Conservation (phyloP, 108 stramenopile genomes). For the Aurantiochytrium sp. region DNA sequence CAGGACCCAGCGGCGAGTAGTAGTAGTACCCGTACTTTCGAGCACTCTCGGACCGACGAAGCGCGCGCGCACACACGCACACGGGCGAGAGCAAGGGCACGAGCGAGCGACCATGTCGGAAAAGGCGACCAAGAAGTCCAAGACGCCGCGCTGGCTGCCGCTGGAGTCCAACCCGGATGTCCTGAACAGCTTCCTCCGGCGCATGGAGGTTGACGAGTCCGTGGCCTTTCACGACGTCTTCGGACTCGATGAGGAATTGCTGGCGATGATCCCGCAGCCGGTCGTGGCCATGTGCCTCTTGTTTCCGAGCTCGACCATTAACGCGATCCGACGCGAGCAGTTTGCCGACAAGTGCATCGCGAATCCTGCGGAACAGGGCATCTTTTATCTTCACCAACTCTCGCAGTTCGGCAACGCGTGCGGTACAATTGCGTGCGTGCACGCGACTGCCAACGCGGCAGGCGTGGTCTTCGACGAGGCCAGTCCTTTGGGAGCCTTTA, state of each 20-base stretch:
- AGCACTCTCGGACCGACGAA: too few species aligned
- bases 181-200: constrained; percentile 6
- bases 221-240: constrained; percentile 16
- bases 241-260: constrained; percentile 20
- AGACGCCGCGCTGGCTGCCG: constrained; percentile 5
- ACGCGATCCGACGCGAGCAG: not conserved
- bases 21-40: too few species aligned
- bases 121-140: not conserved
- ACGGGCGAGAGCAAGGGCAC: too few species aligned
- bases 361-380: not conserved
- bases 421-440: constrained; percentile 18
- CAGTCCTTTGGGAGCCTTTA: not conserved
- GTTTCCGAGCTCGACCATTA: not conserved
- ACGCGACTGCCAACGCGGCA: not conserved
- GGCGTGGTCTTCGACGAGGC: not conserved
- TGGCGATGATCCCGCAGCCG: constrained; percentile 9
- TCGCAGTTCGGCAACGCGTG: constrained; percentile 17
- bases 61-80: too few species aligned
- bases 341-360: not conserved
- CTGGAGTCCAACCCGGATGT: constrained; percentile 20
- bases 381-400: constrained; percentile 16
- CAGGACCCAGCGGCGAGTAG: too few species aligned
- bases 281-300: constrained; percentile 24
- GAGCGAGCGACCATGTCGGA: too few species aligned
- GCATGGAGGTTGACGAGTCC: not conserved